Conservation (phyloP, 2,329 filamentous ascomycete species). For the Emergomyces orientalis region DNA sequence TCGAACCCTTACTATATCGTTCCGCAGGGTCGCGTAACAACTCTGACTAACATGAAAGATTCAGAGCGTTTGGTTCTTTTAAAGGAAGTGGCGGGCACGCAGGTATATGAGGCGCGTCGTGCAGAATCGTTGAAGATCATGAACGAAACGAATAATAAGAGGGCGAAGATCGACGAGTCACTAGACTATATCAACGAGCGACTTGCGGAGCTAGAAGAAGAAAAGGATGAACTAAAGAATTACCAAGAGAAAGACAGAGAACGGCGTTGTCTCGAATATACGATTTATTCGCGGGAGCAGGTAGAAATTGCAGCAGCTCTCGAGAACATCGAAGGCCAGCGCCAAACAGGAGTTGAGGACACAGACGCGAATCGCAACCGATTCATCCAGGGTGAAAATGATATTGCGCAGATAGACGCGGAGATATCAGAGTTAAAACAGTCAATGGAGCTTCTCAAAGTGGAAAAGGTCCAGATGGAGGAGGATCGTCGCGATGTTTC, state of each 20-base stretch:
- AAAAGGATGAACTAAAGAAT: slow-evolving; percentile 88
- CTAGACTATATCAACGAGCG: slow-evolving; percentile 87
- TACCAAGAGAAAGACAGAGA: slow-evolving; percentile 95
- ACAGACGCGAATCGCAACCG: slow-evolving; percentile 70
- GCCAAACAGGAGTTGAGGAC: slow-evolving; percentile 73
- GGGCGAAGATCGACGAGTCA: slow-evolving; percentile 85
- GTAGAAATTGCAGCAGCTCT: slow-evolving; percentile 66
- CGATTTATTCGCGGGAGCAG: slow-evolving; percentile 85
- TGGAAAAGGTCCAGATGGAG: slow-evolving; percentile 80
- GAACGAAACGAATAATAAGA: slow-evolving; percentile 91
- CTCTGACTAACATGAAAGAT: slow-evolving; percentile 98
- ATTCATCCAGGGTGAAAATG: slow-evolving; percentile 69
- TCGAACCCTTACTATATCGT: slow-evolving; percentile 99
- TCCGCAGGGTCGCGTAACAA: slow-evolving; percentile 89
- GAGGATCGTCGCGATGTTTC: slow-evolving; percentile 78
- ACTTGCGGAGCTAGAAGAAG: slow-evolving; percentile 81
- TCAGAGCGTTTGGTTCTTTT: slow-evolving; percentile 77
- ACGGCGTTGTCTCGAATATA: slow-evolving; percentile 84
- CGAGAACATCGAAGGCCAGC: slow-evolving; percentile 70
- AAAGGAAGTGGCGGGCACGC: slow-evolving; percentile 96
- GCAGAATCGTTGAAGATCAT: slow-evolving; percentile 93
- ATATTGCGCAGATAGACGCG: slow-evolving; percentile 64
- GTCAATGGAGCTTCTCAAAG: slow-evolving; percentile 71
- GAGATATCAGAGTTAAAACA: slow-evolving; percentile 73
- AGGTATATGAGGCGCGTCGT: slow-evolving; percentile 88